Evolutionary conservation across 2,329 filamentous ascomycete species (phyloP).

Genomic region (Ascochyta fabae): DNA sequence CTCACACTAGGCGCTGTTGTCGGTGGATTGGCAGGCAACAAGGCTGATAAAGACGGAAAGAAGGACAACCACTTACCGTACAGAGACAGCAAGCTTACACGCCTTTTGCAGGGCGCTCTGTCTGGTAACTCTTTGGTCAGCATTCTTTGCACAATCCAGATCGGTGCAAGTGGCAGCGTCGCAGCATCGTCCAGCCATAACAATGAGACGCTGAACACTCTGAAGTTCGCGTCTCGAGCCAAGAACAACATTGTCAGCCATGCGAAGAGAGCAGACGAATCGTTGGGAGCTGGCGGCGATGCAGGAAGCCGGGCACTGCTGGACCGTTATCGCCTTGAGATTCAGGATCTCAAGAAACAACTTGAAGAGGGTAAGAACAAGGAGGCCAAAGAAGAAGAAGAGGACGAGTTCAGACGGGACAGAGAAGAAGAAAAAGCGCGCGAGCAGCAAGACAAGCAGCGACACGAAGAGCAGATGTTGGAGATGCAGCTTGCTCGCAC

Average conservation of each 20-base stretch:
- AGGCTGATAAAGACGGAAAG: conserved; percentile 75
- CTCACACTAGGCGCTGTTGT: conserved; percentile 96
- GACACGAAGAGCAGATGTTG: conserved; percentile 96
- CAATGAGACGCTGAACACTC: conserved; percentile 88
- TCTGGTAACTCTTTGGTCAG: conserved; percentile 95
- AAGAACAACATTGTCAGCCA: conserved; percentile 99
- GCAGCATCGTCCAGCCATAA: conserved; percentile 77
- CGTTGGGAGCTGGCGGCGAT: conserved; percentile 76
- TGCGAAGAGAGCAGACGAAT: conserved; percentile 92
- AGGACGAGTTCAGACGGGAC: conserved; percentile 64
- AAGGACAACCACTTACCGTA: conserved; percentile 97
- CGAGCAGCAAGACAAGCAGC: conserved; percentile 76
- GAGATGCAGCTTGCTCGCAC: conserved; percentile 98
- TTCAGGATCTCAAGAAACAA: conserved; percentile 78
- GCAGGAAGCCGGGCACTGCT: conserved; percentile 85
- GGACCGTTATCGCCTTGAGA: conserved; percentile 93
- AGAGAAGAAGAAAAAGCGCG: conserved; percentile 72
- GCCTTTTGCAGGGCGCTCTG: conserved; percentile 87
- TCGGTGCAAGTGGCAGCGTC: conserved; percentile 75
- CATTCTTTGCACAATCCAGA: conserved; percentile 95
- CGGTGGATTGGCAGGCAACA: conserved; percentile 85
- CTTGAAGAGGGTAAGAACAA: conserved; percentile 73
- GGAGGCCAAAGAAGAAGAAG: conserved; percentile 62
- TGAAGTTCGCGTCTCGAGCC: conserved; percentile 94
- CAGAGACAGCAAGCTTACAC: conserved; percentile 94